Evolutionary conservation across 768 basidiomycete genomes (phyloP).

Genomic region (Kwoniella botswanensis): DNA sequence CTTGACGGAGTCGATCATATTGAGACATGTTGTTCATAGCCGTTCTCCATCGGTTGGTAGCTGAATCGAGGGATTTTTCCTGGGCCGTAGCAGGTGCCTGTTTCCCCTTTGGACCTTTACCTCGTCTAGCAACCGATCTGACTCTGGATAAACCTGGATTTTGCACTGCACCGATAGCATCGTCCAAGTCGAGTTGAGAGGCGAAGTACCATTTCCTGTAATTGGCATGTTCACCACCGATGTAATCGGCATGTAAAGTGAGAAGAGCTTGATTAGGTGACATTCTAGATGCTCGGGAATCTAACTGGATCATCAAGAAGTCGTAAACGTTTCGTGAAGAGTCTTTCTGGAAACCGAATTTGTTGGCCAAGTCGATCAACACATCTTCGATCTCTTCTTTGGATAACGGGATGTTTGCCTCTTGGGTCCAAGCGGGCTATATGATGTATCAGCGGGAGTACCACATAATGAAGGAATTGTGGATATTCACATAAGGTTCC

Average conservation of each 20-base stretch:
- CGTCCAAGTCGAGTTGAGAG: conserved; percentile 96
- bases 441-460: neutral
- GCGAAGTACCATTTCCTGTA: conserved; percentile 99
- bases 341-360: conserved; percentile 97
- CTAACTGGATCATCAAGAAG: conserved; percentile 95
- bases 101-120: conserved; percentile 60
- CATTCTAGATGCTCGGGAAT: conserved; percentile 96
- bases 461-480: neutral
- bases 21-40: conserved; percentile 99
- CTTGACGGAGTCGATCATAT: conserved; percentile 94
- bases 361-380: conserved; percentile 94
- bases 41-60: conserved; percentile 90
- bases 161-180: conserved; percentile 88
- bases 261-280: conserved; percentile 91
- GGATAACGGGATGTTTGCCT: conserved; percentile 91
- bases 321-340: conserved; percentile 71
- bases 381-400: conserved; percentile 99
- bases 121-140: conserved; percentile 73
- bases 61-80: conserved; percentile 81
- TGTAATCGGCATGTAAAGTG: conserved; percentile 97
- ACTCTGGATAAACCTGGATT: conserved; percentile 87
- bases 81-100: conserved; percentile 61
- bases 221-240: conserved; percentile 96
- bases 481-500: conserved; percentile 70
- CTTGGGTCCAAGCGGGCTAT: conserved; percentile 83